phyloP scores from a whole-genome alignment of 495 filamentous ascomycete genomes.

The Glonium stellatum region DNA sequence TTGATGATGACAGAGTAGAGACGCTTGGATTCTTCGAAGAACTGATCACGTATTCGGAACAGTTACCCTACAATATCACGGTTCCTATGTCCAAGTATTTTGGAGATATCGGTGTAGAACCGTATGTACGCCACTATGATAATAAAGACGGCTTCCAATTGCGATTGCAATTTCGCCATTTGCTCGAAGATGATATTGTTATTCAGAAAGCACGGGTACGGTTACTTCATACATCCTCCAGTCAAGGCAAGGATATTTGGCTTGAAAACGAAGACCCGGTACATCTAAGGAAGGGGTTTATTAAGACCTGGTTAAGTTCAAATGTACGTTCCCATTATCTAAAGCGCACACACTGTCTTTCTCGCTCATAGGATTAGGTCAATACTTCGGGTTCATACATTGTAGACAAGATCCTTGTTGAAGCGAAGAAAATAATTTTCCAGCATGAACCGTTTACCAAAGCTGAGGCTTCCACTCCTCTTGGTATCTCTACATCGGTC shows the following conservation, averaged over 20 bases:
- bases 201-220: conserved; percentile 61
- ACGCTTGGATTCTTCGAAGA: conserved; percentile 57
- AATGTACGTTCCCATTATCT: conserved; percentile 36
- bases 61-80: conserved; percentile 56
- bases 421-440: conserved; percentile 62
- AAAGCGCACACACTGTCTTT: background rate
- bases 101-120: conserved; percentile 59
- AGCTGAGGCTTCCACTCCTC: conserved; percentile 23
- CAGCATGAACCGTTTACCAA: conserved; percentile 47
- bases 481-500: conserved; percentile 33
- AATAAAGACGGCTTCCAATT: conserved; percentile 74
- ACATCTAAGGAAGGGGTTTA: conserved; percentile 48
- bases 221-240: conserved; percentile 46
- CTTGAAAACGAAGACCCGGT: conserved; percentile 45
- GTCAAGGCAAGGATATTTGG: conserved; percentile 56
- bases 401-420: conserved; percentile 64
- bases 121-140: conserved; percentile 59
- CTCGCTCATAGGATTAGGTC: conserved; percentile 34
- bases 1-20: conserved; percentile 50
- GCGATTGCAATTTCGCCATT: conserved; percentile 59
- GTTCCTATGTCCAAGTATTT: conserved; percentile 70
- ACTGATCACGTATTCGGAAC: conserved; percentile 54
- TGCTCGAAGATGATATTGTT: conserved; percentile 63
- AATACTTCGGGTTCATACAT: conserved; percentile 70
- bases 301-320: conserved; percentile 45